These are phyloP conservation scores for Musa troglodytarum DNA, from an alignment of 176 grass and related monocot genomes.

Conservation along the genomic window DNA sequence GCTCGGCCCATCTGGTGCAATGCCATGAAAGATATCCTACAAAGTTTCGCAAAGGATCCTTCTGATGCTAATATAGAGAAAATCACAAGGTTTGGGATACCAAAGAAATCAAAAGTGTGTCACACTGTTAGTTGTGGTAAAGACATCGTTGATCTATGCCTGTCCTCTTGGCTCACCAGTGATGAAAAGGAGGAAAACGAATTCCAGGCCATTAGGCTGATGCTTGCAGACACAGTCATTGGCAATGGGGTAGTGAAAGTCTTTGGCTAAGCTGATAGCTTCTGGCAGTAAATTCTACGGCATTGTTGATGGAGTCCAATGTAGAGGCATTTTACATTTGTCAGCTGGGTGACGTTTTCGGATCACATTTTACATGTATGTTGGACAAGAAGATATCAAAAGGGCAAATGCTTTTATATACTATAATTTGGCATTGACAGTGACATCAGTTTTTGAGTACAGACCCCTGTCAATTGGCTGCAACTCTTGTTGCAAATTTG, in stretches of 20 bases:
- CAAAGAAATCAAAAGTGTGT: conserved; percentile 17
- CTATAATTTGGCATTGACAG: too few relatives aligned
- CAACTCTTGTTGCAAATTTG: too few relatives aligned
- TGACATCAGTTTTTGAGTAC: too few relatives aligned
- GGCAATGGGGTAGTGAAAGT: neutral
- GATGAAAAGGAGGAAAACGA: conserved; percentile 52
- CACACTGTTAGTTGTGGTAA: conserved; percentile 24
- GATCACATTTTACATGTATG: too few relatives aligned
- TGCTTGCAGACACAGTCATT: conserved; percentile 30
- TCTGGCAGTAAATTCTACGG: neutral
- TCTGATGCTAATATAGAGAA: conserved; percentile 51
- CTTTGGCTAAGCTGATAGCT: neutral
- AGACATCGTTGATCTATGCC: conserved; percentile 52
- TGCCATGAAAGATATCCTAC: conserved; percentile 65
- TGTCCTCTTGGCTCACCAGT: conserved; percentile 59
- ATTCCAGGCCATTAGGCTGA: conserved; percentile 51
- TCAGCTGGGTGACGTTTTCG: too few relatives aligned
- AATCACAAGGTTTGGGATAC: conserved; percentile 54
- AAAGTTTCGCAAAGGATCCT: conserved; percentile 55
- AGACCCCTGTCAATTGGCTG: too few relatives aligned
- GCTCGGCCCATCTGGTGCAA: conserved; percentile 67
- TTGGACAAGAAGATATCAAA: too few relatives aligned
- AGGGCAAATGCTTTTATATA: too few relatives aligned
- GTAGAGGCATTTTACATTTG: neutral
- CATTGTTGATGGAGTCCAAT: neutral